Evolutionary conservation across 2,329 filamentous ascomycete species (phyloP), one percentile per base, ranked within the genome.

Genomic region (Colletotrichum sp.): DNA sequence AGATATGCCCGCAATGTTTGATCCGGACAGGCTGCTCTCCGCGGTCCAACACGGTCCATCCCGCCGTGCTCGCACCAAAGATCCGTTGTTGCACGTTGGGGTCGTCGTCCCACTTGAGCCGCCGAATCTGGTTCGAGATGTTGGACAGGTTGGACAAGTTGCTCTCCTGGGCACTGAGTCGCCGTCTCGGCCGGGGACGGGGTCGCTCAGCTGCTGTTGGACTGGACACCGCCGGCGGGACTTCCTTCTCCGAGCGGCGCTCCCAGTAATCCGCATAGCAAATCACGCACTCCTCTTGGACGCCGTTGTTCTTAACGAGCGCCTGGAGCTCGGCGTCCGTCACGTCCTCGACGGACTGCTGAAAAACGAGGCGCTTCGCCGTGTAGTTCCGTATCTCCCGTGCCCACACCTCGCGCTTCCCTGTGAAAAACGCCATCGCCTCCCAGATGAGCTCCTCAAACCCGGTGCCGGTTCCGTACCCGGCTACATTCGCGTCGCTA

Each of bases 21-120:
- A 76, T 61, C 8, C 66, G 52, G 9, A 74, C 67, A 12, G 61
- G 43, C 60, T 72, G 74, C 67, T 76, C 74, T 34, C 71, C 74
- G 16, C 34, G 36, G 15, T 58, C 34, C 5, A 10, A 9, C 52
- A 72, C 48, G 61, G 30, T 28, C 8, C 61, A 28, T 6, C 72
- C 68, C 7, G 63, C 16, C 24, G 28, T 6, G 65, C 24, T 60
- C 7, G 12, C 21, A 5, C 66, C 52, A 24, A 43, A 36, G 9
- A 36, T 28, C 13, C 52, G 34, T 7, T 6, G 30, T 24, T 28
- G 52, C n/a, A 38, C 32, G 21, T 58, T 30, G 30, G 26, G 30
- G 16, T 58, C 66, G 48, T 68, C 48, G 32, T 68, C 66, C 66
- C 66, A 68, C 52, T 30, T 68, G 21, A 60, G 28, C 30, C 32